phyloP scores from a whole-genome alignment of 352 stramenopile genomes.

The Phytopythium delawarense region DNA sequence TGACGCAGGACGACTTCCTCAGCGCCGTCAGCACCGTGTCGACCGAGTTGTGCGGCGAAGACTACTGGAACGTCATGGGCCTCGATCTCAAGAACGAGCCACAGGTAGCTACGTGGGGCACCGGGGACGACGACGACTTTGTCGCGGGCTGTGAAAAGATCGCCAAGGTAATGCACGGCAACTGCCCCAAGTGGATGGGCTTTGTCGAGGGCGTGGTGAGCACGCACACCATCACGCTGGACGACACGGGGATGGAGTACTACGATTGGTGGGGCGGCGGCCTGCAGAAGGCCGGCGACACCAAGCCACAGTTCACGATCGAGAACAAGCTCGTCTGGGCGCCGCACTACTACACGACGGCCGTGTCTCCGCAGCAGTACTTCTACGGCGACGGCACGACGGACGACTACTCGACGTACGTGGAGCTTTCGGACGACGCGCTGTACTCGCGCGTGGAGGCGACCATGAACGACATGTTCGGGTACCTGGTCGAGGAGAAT shows the following conservation, averaged over 20 bases:
- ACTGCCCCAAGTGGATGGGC: slow-evolving; percentile 71
- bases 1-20: slow-evolving; percentile 60
- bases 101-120: slow-evolving; percentile 61
- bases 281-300: slow-evolving; percentile 48
- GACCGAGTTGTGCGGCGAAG: slow-evolving; percentile 46
- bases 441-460: slow-evolving; percentile 36
- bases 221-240: slow-evolving; percentile 42
- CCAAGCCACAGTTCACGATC: slow-evolving; percentile 45
- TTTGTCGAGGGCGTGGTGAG: slow-evolving; percentile 73
- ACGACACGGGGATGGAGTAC: slow-evolving; percentile 45
- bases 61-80: slow-evolving; percentile 83
- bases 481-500: slow-evolving; percentile 52
- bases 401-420: slow-evolving; percentile 42
- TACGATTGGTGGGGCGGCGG: slow-evolving; percentile 82
- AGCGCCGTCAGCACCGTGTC: slow-evolving; percentile 49
- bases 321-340: slow-evolving; percentile 80
- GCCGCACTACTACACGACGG: slow-evolving; percentile 82
- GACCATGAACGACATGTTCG: slow-evolving; percentile 81
- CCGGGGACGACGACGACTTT: slow-evolving; percentile 60
- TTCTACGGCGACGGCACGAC: slow-evolving; percentile 64
- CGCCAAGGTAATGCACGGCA: slow-evolving; percentile 66
- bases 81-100: slow-evolving; percentile 84
- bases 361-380: slow-evolving; percentile 63
- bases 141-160: slow-evolving; percentile 64
- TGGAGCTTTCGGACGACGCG: slow-evolving; percentile 56